Conservation (phyloP, 495 filamentous ascomycete genomes). For the Neurospora pannonica region DNA sequence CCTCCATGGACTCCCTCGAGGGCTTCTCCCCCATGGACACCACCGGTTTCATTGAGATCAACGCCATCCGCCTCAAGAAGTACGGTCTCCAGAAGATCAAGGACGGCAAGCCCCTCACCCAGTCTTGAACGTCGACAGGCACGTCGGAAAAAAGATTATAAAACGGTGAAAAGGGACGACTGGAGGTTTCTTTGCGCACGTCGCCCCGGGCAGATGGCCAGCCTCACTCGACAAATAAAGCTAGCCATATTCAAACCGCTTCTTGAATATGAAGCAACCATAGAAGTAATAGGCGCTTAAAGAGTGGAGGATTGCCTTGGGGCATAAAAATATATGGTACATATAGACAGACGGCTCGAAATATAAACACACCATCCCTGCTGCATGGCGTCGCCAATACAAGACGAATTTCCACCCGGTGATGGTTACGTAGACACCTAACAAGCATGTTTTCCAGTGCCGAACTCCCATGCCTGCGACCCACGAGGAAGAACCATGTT, state of each 20-base stretch:
- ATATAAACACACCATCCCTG: neutral
- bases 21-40: conserved; percentile 69
- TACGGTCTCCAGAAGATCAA: conserved; percentile 63
- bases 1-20: conserved; percentile 80
- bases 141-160: neutral
- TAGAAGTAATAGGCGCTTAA: neutral
- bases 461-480: neutral
- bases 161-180: neutral
- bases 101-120: conserved; percentile 42
- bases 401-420: neutral
- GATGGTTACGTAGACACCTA: neutral
- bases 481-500: neutral
- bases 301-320: neutral
- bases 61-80: conserved; percentile 85
- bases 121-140: conserved; percentile 10
- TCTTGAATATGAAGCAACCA: neutral
- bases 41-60: conserved; percentile 64
- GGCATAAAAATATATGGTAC: neutral
- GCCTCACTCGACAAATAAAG: neutral
- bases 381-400: neutral
- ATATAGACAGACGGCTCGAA: neutral
- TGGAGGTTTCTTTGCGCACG: neutral
- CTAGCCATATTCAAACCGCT: neutral
- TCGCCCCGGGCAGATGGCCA: neutral
- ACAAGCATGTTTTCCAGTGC: neutral